Evolutionary conservation across 495 filamentous ascomycete species (phyloP).

Genomic region (Penicillium salamii): DNA sequence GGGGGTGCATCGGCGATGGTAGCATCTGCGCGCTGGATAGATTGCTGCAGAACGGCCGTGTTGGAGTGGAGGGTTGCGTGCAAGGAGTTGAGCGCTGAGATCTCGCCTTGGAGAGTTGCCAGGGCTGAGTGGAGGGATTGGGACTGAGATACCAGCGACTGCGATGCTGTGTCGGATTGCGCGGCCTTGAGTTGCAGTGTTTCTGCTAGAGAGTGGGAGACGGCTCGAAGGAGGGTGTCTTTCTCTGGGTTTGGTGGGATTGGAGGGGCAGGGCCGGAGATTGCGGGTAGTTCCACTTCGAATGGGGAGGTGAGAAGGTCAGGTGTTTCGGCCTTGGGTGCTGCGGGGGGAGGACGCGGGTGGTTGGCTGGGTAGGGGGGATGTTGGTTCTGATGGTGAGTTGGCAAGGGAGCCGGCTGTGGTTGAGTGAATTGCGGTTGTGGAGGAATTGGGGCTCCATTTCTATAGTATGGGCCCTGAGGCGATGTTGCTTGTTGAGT

Average conservation of each 20-base stretch:
- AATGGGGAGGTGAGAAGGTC: slow-evolving; percentile 73
- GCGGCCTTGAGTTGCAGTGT: slow-evolving; percentile 61
- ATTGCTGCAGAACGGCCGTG: slow-evolving; percentile 70
- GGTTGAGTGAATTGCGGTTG: slow-evolving; percentile 8
- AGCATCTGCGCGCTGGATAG: slow-evolving; percentile 72
- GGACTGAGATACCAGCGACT: slow-evolving; percentile 76
- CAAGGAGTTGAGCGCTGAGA: slow-evolving; percentile 65
- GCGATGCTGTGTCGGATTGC: slow-evolving; percentile 67
- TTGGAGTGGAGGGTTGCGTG: slow-evolving; percentile 70
- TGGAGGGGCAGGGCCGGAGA: slow-evolving; percentile 66
- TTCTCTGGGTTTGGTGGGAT: slow-evolving; percentile 97
- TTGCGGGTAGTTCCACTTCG: slow-evolving; percentile 60
- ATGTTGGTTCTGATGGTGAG: slow-evolving; percentile 12
- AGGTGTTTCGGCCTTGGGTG: slow-evolving; percentile 50
- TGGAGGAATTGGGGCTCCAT: slow-evolving; percentile 4
- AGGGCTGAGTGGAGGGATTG: slow-evolving; percentile 68
- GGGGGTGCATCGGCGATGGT: slow-evolving; percentile 63
- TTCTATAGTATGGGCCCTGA: slow-evolving; percentile 14
- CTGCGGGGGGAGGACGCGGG: slow-evolving; percentile 19
- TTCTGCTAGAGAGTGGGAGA: slow-evolving; percentile 64
- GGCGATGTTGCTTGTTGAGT: slow-evolving; percentile 13
- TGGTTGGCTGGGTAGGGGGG: slow-evolving; percentile 19
- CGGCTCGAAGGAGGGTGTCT: slow-evolving; percentile 75
- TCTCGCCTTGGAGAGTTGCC: slow-evolving; percentile 64
- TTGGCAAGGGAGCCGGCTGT: slow-evolving; percentile 1